These are phyloP conservation scores for Phytopythium aichiense DNA, from an alignment of 352 stramenopile species.

Conservation along the genomic window DNA sequence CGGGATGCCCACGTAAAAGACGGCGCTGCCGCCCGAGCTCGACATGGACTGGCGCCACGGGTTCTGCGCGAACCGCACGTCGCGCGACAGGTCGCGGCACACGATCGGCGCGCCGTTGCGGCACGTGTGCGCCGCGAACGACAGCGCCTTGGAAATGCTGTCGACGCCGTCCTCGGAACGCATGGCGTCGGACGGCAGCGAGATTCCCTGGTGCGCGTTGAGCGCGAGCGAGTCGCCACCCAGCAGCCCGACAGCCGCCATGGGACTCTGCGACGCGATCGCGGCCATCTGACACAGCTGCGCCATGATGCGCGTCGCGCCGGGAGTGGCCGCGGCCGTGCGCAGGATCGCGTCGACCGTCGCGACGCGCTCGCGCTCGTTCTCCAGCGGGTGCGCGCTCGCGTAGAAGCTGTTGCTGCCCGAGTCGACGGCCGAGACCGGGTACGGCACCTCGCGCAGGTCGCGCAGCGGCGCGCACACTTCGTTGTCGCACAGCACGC, in stretches of 20 bases:
- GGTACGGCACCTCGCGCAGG: constrained; percentile 52
- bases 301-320: constrained; percentile 38
- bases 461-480: constrained; percentile 51
- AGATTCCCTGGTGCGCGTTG: constrained; percentile 40
- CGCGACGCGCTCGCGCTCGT: constrained; percentile 48
- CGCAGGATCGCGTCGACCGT: constrained; percentile 38
- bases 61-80: constrained; percentile 69
- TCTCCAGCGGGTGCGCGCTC: constrained; percentile 38
- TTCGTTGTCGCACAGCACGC: constrained; percentile 55
- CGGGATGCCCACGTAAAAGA: constrained; percentile 82
- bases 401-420: constrained; percentile 32
- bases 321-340: constrained; percentile 36
- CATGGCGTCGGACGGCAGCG: not conserved
- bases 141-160: constrained; percentile 33
- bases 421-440: constrained; percentile 17
- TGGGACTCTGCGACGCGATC: constrained; percentile 62
- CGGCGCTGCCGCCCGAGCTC: constrained; percentile 31
- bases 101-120: constrained; percentile 56
- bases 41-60: constrained; percentile 28
- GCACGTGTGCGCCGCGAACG: constrained; percentile 65
- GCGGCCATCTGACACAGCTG: constrained; percentile 78
- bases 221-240: constrained; percentile 52
- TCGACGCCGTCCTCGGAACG: constrained; percentile 1
- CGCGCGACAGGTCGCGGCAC: constrained; percentile 53
- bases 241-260: constrained; percentile 66